These are phyloP conservation scores for Lepidium sativum DNA, from an alignment of 345 rosid genomes.

Conservation along the genomic window DNA sequence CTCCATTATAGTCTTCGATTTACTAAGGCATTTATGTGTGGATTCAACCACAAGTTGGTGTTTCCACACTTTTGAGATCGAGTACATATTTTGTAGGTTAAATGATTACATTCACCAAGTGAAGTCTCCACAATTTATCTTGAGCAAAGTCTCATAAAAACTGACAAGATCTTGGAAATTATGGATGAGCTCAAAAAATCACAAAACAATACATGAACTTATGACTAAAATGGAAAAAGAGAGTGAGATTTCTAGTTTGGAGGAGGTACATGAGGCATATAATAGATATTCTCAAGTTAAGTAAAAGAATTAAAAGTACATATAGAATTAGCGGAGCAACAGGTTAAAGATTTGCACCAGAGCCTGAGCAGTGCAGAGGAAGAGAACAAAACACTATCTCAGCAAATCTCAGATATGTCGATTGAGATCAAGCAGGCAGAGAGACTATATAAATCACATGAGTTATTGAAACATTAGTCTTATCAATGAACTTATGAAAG, in stretches of 20 bases:
- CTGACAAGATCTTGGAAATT: conserved; percentile 41
- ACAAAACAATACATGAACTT: conserved; percentile 31
- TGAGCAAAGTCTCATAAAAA: too few relatives aligned
- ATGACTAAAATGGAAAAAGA: conserved; percentile 46
- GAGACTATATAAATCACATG: too few relatives aligned
- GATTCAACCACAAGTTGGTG: too few relatives aligned
- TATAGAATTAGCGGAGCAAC: conserved; percentile 48
- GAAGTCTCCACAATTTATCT: too few relatives aligned
- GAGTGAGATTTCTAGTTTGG: conserved; percentile 40
- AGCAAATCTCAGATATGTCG: conserved; percentile 40
- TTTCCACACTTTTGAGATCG: too few relatives aligned
- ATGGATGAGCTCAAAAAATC: conserved; percentile 42
- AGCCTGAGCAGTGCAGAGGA: conserved; percentile 37
- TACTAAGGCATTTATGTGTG: too few relatives aligned
- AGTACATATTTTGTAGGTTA: too few relatives aligned
- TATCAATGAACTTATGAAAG: too few relatives aligned
- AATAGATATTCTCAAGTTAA: conserved; percentile 35
- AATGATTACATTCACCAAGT: too few relatives aligned
- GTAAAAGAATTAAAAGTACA: conserved; percentile 20
- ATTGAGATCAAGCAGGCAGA: conserved; percentile 47
- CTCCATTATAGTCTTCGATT: too few relatives aligned
- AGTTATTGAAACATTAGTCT: too few relatives aligned
- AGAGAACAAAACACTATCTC: conserved; percentile 48
- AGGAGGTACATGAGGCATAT: conserved; percentile 45
- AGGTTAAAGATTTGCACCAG: conserved; percentile 35